Conservation (phyloP, 1,284 basidiomycete genomes). For the Puccinia horiana region DNA sequence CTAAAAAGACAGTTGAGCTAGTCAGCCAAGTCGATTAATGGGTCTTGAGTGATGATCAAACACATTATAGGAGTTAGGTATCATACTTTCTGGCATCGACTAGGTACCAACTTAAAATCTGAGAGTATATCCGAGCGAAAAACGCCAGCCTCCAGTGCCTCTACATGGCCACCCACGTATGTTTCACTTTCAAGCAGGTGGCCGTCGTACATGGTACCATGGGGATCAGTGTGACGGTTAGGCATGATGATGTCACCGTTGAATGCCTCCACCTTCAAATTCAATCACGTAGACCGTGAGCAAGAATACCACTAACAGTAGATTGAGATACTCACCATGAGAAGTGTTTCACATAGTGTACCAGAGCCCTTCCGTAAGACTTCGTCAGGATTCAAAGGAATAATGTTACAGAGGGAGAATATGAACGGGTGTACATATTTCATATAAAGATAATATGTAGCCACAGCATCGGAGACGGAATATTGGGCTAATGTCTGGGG, state of each 20-base stretch:
- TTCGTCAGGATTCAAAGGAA: conserved; percentile 94
- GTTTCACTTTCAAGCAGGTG: conserved; percentile 95
- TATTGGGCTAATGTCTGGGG: conserved; percentile 94
- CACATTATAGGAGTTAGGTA: conserved; percentile 25
- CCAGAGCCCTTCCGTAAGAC: conserved; percentile 94
- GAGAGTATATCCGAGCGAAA: conserved; percentile 94
- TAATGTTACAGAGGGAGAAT: conserved; percentile 99
- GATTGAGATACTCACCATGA: conserved; percentile 74
- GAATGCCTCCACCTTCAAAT: conserved; percentile 84
- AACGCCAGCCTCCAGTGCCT: conserved; percentile 96
- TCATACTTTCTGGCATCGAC: conserved; percentile 76
- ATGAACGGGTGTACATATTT: conserved; percentile 99
- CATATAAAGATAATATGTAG: conserved; percentile 99
- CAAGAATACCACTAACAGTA: not conserved
- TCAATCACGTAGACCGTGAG: not conserved
- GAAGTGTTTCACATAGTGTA: conserved; percentile 92
- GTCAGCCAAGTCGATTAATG: conserved; percentile 3
- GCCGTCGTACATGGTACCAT: conserved; percentile 90
- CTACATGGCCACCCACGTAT: conserved; percentile 98
- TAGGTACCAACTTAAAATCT: conserved; percentile 91
- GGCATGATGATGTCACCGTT: conserved; percentile 93
- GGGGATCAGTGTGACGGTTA: conserved; percentile 89
- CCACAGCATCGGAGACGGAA: conserved; percentile 98
- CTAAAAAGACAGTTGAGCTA: conserved; percentile 60
- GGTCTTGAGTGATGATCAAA: conserved; percentile 3